phyloP scores from a whole-genome alignment of 495 filamentous ascomycete genomes.

The Filosporella fistucella region DNA sequence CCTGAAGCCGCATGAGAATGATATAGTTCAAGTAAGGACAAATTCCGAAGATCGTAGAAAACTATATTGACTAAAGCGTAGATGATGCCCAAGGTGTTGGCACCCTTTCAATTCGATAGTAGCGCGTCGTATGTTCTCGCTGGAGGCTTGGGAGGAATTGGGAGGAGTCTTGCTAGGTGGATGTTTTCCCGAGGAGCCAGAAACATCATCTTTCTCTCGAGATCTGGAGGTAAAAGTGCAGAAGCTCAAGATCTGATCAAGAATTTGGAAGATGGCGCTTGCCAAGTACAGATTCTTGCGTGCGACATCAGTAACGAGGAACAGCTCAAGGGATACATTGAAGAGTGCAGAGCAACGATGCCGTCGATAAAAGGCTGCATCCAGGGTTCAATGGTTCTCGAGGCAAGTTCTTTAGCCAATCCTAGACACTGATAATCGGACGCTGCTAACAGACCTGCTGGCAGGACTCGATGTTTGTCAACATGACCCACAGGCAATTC shows the following conservation, averaged over 20 bases:
- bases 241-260: not conserved
- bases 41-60: too few species aligned
- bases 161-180: not conserved
- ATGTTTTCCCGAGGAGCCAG: not conserved
- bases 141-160: not conserved
- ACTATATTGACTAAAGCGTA: too few species aligned
- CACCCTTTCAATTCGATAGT: slow-evolving; percentile 19
- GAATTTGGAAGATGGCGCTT: slow-evolving; percentile 9
- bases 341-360: too few species aligned
- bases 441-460: not conserved
- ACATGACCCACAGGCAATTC: slow-evolving; percentile 38
- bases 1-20: too few species aligned
- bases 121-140: not conserved
- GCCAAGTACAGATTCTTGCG: slow-evolving; percentile 24
- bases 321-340: not conserved
- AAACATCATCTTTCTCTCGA: not conserved
- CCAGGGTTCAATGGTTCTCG: slow-evolving; percentile 42
- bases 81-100: not conserved
- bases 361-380: slow-evolving; percentile 44
- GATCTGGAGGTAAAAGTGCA: not conserved
- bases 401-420: not conserved
- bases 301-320: slow-evolving; percentile 34
- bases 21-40: too few species aligned
- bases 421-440: not conserved
- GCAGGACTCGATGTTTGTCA: slow-evolving; percentile 4